Conservation (phyloP, 176 grass and related monocot species). For the Dendrocalamus sinicus region DNA sequence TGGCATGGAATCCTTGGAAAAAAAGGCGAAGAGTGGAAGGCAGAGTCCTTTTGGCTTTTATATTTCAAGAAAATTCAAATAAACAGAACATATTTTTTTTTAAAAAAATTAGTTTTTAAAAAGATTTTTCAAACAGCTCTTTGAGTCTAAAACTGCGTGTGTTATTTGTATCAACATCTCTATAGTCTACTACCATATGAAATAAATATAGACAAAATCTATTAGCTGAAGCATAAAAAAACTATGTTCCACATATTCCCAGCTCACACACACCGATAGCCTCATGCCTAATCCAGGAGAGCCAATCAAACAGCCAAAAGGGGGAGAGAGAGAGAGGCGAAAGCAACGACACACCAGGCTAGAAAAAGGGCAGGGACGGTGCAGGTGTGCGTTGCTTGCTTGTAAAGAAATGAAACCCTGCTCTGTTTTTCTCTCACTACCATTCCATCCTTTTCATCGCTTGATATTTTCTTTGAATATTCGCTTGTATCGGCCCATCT, state of each 20-base stretch:
- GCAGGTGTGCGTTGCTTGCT: background rate
- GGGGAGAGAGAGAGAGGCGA: background rate
- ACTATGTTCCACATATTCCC: background rate
- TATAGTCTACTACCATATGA: fast-evolving
- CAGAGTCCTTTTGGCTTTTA: background rate
- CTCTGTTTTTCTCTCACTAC: background rate
- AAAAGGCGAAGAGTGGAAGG: background rate
- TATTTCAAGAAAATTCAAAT: no score
- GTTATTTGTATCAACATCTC: no score
- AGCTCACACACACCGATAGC: background rate
- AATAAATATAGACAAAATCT: no score
- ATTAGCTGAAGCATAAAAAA: no score
- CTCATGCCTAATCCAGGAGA: background rate
- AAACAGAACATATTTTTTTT: no score
- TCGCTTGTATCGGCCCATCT: background rate
- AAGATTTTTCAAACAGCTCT: no score
- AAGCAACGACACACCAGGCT: background rate
- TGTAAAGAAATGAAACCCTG: background rate
- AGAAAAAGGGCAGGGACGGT: background rate
- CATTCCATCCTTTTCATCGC: background rate
- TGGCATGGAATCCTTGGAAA: background rate
- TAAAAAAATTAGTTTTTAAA: no score
- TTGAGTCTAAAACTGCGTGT: no score
- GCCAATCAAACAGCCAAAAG: background rate
- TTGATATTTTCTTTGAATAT: background rate